Evolutionary conservation across 164 flowering plant genomes (phyloP), one percentile per base, ranked within the genome.

Genomic region (Dillenia turbinata): DNA sequence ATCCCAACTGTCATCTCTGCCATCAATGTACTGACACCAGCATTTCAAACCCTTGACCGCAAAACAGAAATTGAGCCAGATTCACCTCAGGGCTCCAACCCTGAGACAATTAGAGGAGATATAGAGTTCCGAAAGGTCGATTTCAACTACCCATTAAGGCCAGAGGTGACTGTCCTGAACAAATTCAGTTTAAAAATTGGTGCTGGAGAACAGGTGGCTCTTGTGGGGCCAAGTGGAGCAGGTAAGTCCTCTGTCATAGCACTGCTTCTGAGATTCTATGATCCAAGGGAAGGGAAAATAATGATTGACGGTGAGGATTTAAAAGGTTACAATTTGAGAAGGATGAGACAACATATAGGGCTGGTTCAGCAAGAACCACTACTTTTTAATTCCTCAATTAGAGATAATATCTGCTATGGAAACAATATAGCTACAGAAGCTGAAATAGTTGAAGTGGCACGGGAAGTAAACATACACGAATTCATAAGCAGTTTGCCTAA

Each of bases 281-380:
- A 82, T 74, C 75, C 85, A 16, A 60, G 22, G 7, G 56, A 73
- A 69, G 95, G 95, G 59, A 69, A 26, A 53, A 59, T 88, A 46
- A 47, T 79, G 44, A 79, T 89, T 60, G 90, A 85, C 64, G 70
- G 78, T 12, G 82, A 71, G 52, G 71, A 86, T 59, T 72, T 83
- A 53, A 68, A 47, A 50, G 71, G 73, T 6, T 86, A 68, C 65
- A 80, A 86, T 53, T 69, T 86, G 70, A 80, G 83, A 70, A 70
- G 71, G 73, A 67, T 89, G 66, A 80, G 96, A 71, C 47, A 63
- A 48, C 88, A 82, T 19, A 84, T 85, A 59, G 90, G 84, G 13
- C 72, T 81, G 50, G 88, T 89, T 65, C 90, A 82, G 65, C 96
- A 89, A 71, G 90, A 86, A 69, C 92, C 90, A n/a, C 77, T 86